Percentiles rank a stretch among this genome's conserved stretches.
phyloP scores from a whole-genome alignment of 164 flowering plant species.

The grape (Vitis vinifera) region ASM3070453v1 NC_081805.1:11711501-11712000 shows the following conservation, averaged over 20 bases:
- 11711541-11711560: too few relatives aligned
- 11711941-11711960: constrained; percentile 47
- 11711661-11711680: not conserved
- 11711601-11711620: too few relatives aligned
- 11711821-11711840: constrained; percentile 59
- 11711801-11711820: constrained; percentile 64
- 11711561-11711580: too few relatives aligned
- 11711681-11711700: constrained; percentile 4
- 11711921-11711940: constrained; percentile 55
- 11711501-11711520: too few relatives aligned
- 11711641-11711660: too few relatives aligned
- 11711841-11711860: constrained; percentile 4
- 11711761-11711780: constrained; percentile 65
- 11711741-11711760: constrained; percentile 78
- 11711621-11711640: too few relatives aligned
- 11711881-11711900: constrained; percentile 18
- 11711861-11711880: constrained; percentile 19
- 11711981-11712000: not conserved
- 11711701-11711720: constrained; percentile 20
- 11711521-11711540: too few relatives aligned
- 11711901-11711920: constrained; percentile 20
- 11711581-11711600: too few relatives aligned
- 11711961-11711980: constrained; percentile 30
- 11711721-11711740: constrained; percentile 68
- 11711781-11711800: constrained; percentile 49